These are phyloP conservation scores for Truncatella angustata DNA, from an alignment of 2,329 filamentous ascomycete genomes.

Conservation along the genomic window DNA sequence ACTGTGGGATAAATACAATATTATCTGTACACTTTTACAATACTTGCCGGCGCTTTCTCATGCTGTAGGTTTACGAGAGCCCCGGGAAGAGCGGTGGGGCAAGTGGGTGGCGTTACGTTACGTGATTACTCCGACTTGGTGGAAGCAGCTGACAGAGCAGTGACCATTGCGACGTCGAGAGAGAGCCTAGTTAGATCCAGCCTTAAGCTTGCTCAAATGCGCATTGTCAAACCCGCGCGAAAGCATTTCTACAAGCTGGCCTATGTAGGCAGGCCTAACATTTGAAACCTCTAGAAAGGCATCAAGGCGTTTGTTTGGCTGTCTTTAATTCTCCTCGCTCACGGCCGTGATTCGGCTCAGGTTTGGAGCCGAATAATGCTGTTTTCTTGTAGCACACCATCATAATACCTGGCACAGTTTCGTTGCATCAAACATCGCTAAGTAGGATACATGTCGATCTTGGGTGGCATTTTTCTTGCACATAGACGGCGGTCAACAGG, in stretches of 20 bases:
- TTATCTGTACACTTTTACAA: too few relatives aligned
- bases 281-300: background rate
- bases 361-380: too few relatives aligned
- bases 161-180: background rate
- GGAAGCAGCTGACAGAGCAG: constrained; percentile 7
- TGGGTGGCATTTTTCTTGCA: background rate
- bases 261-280: background rate
- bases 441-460: background rate
- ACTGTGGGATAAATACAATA: too few relatives aligned
- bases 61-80: too few relatives aligned
- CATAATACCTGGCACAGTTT: too few relatives aligned
- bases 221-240: background rate
- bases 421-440: background rate
- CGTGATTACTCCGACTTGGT: background rate
- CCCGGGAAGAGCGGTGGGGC: too few relatives aligned
- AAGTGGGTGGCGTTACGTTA: background rate
- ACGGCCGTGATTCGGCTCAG: background rate
- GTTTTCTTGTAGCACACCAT: too few relatives aligned
- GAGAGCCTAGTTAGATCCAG: too few relatives aligned
- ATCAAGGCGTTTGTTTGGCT: background rate
- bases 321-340: background rate
- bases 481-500: too few relatives aligned
- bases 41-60: too few relatives aligned
- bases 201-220: constrained; percentile 9
- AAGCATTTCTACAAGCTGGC: background rate